These are phyloP conservation scores for Onygena corvina DNA, from an alignment of 2,329 filamentous ascomycete genomes.

Conservation along the genomic window DNA sequence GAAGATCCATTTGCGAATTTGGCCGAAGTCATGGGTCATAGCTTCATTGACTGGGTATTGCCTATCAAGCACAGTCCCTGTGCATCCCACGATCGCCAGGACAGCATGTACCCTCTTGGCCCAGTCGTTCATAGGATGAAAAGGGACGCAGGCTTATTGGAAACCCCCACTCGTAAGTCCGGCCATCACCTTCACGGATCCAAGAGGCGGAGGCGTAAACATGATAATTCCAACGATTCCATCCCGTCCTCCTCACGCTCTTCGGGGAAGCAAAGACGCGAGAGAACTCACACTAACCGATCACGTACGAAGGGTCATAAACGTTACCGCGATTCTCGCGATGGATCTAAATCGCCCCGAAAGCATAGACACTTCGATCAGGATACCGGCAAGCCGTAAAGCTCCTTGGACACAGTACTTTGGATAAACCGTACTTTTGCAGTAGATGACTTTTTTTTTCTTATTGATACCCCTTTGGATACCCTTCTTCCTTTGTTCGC, in stretches of 20 bases:
- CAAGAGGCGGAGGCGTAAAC: conserved; percentile 2
- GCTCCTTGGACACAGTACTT: not conserved
- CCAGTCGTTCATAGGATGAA: conserved; percentile 48
- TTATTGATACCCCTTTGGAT: conserved; percentile 3
- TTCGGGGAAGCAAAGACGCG: not conserved
- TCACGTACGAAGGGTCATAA: not conserved
- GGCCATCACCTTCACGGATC: not conserved
- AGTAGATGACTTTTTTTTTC: not conserved
- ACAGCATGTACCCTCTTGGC: conserved; percentile 58
- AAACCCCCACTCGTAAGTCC: conserved; percentile 1
- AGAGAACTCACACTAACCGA: conserved; percentile 3
- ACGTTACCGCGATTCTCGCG: not conserved
- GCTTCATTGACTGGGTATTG: conserved; percentile 63
- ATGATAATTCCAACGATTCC: conserved; percentile 1
- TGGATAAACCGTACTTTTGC: not conserved
- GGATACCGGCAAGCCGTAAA: not conserved
- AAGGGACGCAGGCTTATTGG: conserved; percentile 28
- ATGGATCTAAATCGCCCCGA: not conserved
- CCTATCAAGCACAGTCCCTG: conserved; percentile 67
- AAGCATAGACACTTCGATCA: not conserved
- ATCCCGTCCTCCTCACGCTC: not conserved
- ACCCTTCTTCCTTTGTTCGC: not conserved
- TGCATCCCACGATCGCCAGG: conserved; percentile 50
- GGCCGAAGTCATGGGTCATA: conserved; percentile 65
- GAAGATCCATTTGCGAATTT: conserved; percentile 56